Conservation (phyloP, 441 rosid genomes). For the Gossypium gossypioides region DNA sequence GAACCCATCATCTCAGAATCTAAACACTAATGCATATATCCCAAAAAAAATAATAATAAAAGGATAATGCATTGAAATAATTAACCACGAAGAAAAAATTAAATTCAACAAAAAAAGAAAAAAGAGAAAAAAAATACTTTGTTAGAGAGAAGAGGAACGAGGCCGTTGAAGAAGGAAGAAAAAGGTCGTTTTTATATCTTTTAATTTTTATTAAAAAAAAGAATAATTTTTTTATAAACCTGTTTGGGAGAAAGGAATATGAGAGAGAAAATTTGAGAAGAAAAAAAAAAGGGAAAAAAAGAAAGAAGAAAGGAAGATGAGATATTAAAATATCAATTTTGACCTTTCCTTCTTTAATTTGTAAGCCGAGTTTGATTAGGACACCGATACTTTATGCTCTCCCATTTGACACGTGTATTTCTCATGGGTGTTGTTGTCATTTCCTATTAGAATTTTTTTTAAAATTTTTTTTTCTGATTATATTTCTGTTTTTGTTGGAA, state of each 20-base stretch:
- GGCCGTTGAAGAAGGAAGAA: constrained; percentile 7
- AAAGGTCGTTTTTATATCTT: not conserved
- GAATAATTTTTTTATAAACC: not conserved
- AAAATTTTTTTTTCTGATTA: not conserved
- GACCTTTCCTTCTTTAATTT: not conserved
- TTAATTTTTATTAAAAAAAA: not conserved
- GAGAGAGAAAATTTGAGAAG: not conserved
- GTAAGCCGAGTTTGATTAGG: not conserved
- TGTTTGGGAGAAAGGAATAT: not conserved
- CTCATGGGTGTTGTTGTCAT: constrained; percentile 5
- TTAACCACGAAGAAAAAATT: constrained; percentile 5
- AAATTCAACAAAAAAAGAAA: not conserved
- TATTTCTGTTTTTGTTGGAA: not conserved
- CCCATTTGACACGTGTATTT: not conserved
- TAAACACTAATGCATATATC: constrained; percentile 30
- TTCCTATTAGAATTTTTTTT: not conserved
- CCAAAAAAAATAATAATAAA: constrained; percentile 1
- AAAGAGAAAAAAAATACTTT: not conserved
- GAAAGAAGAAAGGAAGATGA: not conserved
- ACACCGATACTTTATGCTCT: not conserved
- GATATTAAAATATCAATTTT: constrained; percentile 5
- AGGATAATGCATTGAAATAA: constrained; percentile 6
- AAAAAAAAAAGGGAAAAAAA: not conserved
- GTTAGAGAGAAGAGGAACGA: constrained; percentile 10
- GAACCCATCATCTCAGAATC: constrained; percentile 31